Evolutionary conservation across 2,329 filamentous ascomycete genomes (phyloP), one percentile per base, ranked within the genome.

Genomic region (Claviceps africana): DNA sequence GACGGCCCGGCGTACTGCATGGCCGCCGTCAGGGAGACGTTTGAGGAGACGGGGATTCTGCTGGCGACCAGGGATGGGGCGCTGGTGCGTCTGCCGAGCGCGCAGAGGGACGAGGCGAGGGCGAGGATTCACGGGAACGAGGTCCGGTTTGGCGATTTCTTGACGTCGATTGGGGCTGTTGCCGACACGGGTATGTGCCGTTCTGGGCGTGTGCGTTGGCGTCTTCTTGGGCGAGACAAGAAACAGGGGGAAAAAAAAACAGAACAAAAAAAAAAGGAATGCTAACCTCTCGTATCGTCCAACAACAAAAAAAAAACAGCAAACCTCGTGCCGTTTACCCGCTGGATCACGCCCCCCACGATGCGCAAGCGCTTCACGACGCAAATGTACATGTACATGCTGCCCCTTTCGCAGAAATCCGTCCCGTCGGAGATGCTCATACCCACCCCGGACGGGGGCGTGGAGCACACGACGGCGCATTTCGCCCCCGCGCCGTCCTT

Each of bases 301-400:
- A n/a, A n/a, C n/a, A n/a, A n/a, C n/a, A n/a, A n/a, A 30, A 9
- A 4, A 11, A n/a, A 22, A 44, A 79, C 9, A 46, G 83, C 83
- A 1, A 72, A 75, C 39, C 70, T 96, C 3, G 71, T 87, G 8
- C 88, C 90, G 0, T 96, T 95, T 63, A 95, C 90, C 0, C 80
- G 88, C 51, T 97, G 93, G 93, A 76, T 97, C 52, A 97, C 93
- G 2, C 91, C 91, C 0, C 67, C 73, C 0, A 81, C 78, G 55
- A 71, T 84, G 1, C 78, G 82, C 0, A 88, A 83, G 60, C 79
- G 93, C 46, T 98, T 94, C 70, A 88, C 86, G 0, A 96, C 91
- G 0, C 90, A 96, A 64, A 97, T 97, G 91, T 98, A 97, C 68
- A 67, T 97, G 11, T 95, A 95, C 68, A 83, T 94, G 67, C 75